Evolutionary conservation across 495 filamentous ascomycete genomes (phyloP), one percentile per base, ranked within the genome.

Genomic region (Endocarpon pusillum): DNA sequence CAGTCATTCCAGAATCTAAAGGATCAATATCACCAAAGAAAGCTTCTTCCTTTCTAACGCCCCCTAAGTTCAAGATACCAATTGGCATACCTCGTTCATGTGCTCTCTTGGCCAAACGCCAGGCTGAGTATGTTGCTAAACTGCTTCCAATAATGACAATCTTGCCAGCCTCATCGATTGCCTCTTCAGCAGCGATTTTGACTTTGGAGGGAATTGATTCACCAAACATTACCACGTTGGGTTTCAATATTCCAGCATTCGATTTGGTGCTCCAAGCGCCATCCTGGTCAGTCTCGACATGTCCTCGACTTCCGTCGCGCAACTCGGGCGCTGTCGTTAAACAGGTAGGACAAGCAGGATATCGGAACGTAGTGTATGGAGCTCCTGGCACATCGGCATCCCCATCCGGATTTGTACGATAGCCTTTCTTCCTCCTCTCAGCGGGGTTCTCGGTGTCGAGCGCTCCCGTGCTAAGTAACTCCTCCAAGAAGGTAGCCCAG

Each of bases 221-320:
- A 3, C 89, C 89, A 52, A 97, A 97, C 82, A 97, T 92, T 33
- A 78, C 72, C 1, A 97, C 87, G 1, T 75, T 75, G 3, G 89
- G 89, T 49, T 97, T 96, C 26, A 97, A 45, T 11, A 97, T 69
- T 1, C 83, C 85, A 2, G 72, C 80, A 10, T 58, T 83, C 28
- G 78, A 85, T 0, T 55, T 52, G 1, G 66, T 43, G 33, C 59
- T 54, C 80, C 74, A 92, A 3, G 85, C 87, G 0, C 89, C 87
- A 39, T 94, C 85, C 0, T 41, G 36, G 41, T 94, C 87, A 4
- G 83, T 68, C 35, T 80, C 63, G 1, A 93, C 79, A 22, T 41
- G 56, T 1, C 57, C 67, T 31, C 39, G 53, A 1, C 48, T 61
- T 1, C 75, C 78, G 45, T 79, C 71, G n/a, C 44, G 48, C 2